These are phyloP conservation scores for Quercus mongolica DNA, from an alignment of 306 rosid species.

Conservation along the genomic window DNA sequence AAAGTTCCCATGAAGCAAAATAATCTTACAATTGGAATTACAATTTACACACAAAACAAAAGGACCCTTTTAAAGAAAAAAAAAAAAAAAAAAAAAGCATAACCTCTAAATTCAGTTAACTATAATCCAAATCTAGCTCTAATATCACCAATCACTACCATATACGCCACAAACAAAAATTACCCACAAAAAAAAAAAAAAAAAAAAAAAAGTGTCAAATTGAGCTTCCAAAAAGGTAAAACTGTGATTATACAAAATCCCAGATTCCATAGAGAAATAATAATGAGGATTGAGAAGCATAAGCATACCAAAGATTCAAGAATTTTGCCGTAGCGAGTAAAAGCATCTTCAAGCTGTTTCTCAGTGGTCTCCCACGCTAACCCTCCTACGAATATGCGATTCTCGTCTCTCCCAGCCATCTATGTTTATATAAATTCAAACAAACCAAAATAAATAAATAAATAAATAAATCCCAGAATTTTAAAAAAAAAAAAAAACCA, in stretches of 20 bases:
- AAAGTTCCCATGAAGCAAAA: too few species aligned
- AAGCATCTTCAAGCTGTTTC: constrained; percentile 20
- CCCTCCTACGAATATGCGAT: constrained; percentile 29
- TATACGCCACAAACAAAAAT: too few species aligned
- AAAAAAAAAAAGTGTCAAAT: too few species aligned
- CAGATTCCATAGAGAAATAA: not conserved
- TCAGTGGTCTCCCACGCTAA: constrained; percentile 24
- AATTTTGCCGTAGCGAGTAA: constrained; percentile 25
- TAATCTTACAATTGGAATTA: too few species aligned
- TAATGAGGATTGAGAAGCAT: not conserved
- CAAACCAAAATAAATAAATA: not conserved
- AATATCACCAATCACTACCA: too few species aligned
- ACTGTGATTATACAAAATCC: not conserved
- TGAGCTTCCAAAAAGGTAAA: not conserved
- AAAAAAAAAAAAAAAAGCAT: too few species aligned
- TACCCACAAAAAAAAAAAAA: too few species aligned
- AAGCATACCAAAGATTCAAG: constrained; percentile 10
- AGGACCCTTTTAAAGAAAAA: too few species aligned
- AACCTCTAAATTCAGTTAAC: too few species aligned
- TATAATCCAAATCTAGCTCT: too few species aligned
- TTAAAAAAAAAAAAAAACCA: too few species aligned
- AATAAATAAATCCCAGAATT: not conserved
- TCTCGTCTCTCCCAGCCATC: constrained; percentile 25
- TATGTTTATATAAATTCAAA: not conserved
- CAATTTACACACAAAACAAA: too few species aligned